Percentiles rank a stretch among this genome's conserved stretches.
These are phyloP conservation scores for Suhomyces guaymorum DNA, from an alignment of 1,139 yeast species.

Conservation along the genomic window DNA sequence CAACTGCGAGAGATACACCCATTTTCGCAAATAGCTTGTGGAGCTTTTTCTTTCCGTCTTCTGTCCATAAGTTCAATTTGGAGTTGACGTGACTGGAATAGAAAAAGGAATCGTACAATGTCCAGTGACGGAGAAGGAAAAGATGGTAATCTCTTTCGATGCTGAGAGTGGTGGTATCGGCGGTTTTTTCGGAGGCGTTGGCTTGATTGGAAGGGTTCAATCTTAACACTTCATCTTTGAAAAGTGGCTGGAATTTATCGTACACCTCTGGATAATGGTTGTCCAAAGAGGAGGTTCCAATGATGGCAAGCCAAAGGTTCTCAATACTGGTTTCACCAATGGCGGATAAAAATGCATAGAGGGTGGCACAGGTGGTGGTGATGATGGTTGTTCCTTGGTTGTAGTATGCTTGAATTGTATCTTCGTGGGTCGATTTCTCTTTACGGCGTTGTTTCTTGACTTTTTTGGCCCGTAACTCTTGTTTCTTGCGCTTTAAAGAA, in stretches of 20 bases:
- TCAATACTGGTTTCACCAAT: constrained; percentile 64
- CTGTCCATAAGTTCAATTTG: constrained; percentile 85
- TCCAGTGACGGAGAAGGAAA: constrained; percentile 89
- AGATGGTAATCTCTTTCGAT: constrained; percentile 84
- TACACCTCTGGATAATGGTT: constrained; percentile 76
- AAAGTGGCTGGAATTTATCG: constrained; percentile 66
- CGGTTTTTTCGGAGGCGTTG: constrained; percentile 35
- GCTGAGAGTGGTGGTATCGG: constrained; percentile 64
- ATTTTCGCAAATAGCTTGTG: constrained; percentile 93
- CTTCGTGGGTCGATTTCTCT: constrained; percentile 52
- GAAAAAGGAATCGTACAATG: constrained; percentile 84
- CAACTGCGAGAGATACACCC: constrained; percentile 89
- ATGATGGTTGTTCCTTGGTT: constrained; percentile 78
- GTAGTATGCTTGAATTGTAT: constrained; percentile 69
- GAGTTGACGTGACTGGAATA: constrained; percentile 91
- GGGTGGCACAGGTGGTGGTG: constrained; percentile 74
- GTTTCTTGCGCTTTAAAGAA: constrained; percentile 34
- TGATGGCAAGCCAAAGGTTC: constrained; percentile 80
- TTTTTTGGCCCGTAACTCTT: constrained; percentile 28
- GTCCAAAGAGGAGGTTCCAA: constrained; percentile 86
- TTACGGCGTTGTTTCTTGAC: constrained; percentile 32
- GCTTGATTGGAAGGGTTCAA: constrained; percentile 41
- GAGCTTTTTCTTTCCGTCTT: constrained; percentile 81
- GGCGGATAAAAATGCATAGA: constrained; percentile 75
- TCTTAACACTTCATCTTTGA: constrained; percentile 82